Conservation (phyloP, 2,329 filamentous ascomycete genomes). For the Botrytis byssoidea region DNA sequence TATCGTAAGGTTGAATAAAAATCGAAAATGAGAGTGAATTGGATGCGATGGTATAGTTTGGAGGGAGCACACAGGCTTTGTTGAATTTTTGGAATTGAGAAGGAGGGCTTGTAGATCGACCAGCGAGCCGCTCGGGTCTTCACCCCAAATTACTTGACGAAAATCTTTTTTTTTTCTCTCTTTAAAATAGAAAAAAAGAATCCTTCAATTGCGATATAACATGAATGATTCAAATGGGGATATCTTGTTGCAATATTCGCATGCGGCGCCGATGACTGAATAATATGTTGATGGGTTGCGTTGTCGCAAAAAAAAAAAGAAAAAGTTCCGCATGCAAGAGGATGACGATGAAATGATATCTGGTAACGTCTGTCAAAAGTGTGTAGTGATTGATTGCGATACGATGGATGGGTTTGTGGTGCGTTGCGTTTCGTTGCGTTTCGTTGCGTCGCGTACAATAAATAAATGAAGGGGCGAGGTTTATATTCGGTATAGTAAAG, state of each 20-base stretch:
- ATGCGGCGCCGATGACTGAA: slow-evolving; percentile 2
- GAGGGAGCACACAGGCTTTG: neutral
- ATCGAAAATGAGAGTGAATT: neutral
- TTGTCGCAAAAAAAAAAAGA: neutral
- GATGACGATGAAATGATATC: neutral
- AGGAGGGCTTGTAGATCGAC: slow-evolving; percentile 17
- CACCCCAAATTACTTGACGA: slow-evolving; percentile 9
- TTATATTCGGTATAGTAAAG: neutral
- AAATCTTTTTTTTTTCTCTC: slow-evolving; percentile 8
- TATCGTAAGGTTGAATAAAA: neutral
- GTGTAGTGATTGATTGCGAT: neutral
- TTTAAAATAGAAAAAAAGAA: neutral
- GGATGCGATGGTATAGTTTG: neutral
- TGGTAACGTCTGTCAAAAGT: neutral
- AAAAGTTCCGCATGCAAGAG: slow-evolving; percentile 14
- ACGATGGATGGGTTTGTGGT: neutral
- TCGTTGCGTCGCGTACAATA: neutral
- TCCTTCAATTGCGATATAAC: neutral
- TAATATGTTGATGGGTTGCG: neutral
- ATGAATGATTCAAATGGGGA: slow-evolving; percentile 6
- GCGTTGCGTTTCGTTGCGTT: neutral
- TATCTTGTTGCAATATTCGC: neutral
- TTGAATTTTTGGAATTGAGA: neutral
- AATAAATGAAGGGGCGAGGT: neutral
- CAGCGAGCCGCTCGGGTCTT: slow-evolving; percentile 22